A percentile compares a stretch with the other conserved stretches of the same genome.
Conservation (phyloP, 768 basidiomycete species). For the Trametopsis cervina region DNA sequence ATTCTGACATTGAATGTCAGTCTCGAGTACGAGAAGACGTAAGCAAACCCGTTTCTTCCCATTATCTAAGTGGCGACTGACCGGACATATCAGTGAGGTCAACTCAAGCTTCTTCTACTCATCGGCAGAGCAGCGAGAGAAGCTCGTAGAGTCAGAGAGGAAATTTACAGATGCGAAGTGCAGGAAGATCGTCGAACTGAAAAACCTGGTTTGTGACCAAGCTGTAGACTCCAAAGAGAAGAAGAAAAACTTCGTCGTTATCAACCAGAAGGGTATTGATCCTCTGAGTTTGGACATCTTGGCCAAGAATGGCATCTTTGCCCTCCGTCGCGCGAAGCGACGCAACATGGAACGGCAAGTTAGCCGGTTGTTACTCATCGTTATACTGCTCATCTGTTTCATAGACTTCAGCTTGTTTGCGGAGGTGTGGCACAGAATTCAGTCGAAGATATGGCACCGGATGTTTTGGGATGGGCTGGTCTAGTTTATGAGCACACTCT, state of each 20-base stretch:
- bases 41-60: constrained; percentile 27
- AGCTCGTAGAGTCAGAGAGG: constrained; percentile 96
- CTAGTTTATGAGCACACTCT: constrained; percentile 98
- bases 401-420: constrained; percentile 85
- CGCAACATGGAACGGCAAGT: constrained; percentile 96
- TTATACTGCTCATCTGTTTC: neutral
- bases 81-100: constrained; percentile 66
- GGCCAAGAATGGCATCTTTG: constrained; percentile 94
- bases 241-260: constrained; percentile 82
- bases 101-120: constrained; percentile 99
- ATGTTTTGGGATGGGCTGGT: constrained; percentile 93
- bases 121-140: constrained; percentile 95
- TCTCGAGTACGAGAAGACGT: constrained; percentile 99
- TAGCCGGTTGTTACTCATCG: neutral
- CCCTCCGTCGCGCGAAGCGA: constrained; percentile 90
- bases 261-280: constrained; percentile 99
- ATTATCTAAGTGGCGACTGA: constrained; percentile 10
- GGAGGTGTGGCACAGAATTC: constrained; percentile 97
- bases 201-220: constrained; percentile 94
- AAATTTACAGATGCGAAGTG: constrained; percentile 91
- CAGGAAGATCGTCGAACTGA: constrained; percentile 93
- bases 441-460: constrained; percentile 90
- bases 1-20: constrained; percentile 96
- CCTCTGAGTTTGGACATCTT: constrained; percentile 93
- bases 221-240: constrained; percentile 77